Evolutionary conservation across 139 green algal genomes (phyloP).

Genomic region (Dunaliella sp.): DNA sequence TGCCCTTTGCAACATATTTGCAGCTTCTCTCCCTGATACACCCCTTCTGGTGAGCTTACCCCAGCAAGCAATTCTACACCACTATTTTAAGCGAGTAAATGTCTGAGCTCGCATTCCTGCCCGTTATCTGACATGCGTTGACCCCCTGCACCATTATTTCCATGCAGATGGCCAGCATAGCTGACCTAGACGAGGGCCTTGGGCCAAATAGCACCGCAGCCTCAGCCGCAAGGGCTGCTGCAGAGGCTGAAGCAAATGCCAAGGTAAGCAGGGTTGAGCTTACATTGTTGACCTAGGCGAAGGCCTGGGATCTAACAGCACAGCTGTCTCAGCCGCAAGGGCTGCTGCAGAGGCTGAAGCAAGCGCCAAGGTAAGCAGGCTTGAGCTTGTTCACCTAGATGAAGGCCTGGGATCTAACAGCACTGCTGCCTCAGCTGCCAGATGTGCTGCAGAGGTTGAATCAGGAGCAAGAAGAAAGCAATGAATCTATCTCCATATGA

Average conservation of each 20-base stretch:
- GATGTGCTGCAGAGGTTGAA: too few relatives aligned
- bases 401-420: conserved; percentile 11
- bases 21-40: too few relatives aligned
- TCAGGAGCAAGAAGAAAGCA: too few relatives aligned
- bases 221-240: not conserved
- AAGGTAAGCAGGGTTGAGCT: not conserved
- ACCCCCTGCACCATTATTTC: too few relatives aligned
- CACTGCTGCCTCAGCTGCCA: not conserved
- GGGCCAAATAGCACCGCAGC: not conserved
- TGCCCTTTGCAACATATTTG: too few relatives aligned
- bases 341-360: too few relatives aligned
- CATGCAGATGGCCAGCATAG: not conserved
- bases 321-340: not conserved
- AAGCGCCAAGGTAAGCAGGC: not conserved
- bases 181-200: conserved; percentile 12
- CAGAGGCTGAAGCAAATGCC: not conserved
- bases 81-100: too few relatives aligned
- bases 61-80: too few relatives aligned
- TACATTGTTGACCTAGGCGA: not conserved
- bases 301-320: conserved; percentile 11
- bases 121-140: too few relatives aligned
- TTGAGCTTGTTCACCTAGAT: conserved; percentile 8
- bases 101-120: too few relatives aligned
- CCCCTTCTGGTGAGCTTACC: too few relatives aligned
- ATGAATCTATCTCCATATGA: too few relatives aligned